Conservation (phyloP, 2,329 filamentous ascomycete genomes). For the Aspergillus fructus region DNA sequence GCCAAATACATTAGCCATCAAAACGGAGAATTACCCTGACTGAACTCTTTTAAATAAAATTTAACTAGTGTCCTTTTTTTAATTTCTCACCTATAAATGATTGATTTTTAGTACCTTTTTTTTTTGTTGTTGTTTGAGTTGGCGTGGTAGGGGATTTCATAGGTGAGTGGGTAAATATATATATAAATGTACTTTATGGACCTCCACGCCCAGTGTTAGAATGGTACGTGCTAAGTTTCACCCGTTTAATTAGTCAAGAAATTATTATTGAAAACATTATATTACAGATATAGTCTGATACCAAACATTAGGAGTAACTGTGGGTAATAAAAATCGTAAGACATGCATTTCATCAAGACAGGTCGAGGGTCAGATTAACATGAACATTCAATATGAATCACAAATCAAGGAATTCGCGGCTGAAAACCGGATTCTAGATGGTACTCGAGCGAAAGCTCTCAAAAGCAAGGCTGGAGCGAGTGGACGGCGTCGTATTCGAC, state of each 20-base stretch:
- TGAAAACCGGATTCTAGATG: not conserved
- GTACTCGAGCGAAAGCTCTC: not conserved
- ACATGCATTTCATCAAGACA: constrained; percentile 4
- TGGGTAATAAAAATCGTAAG: constrained; percentile 9
- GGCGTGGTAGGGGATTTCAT: too few species aligned
- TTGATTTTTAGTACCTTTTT: too few species aligned
- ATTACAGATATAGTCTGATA: constrained; percentile 15
- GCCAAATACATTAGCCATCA: too few species aligned
- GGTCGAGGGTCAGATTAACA: not conserved
- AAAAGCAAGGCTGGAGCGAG: constrained; percentile 1
- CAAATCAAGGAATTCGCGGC: not conserved
- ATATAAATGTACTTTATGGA: too few species aligned
- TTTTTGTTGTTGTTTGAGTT: too few species aligned
- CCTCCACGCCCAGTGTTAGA: too few species aligned
- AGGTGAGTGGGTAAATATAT: too few species aligned
- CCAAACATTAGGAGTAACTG: constrained; percentile 3
- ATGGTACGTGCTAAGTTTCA: not conserved
- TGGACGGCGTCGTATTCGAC: not conserved
- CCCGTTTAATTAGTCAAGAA: not conserved
- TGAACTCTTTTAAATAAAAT: too few species aligned
- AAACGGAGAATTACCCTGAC: too few species aligned
- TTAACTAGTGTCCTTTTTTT: too few species aligned
- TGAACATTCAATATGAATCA: constrained; percentile 3
- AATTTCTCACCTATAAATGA: too few species aligned
- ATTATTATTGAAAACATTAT: constrained; percentile 12